Percentiles rank a stretch among this genome's conserved stretches.
Evolutionary conservation across 2,329 filamentous ascomycete species (phyloP).

Genomic region (Bipolaris zeicola): DNA sequence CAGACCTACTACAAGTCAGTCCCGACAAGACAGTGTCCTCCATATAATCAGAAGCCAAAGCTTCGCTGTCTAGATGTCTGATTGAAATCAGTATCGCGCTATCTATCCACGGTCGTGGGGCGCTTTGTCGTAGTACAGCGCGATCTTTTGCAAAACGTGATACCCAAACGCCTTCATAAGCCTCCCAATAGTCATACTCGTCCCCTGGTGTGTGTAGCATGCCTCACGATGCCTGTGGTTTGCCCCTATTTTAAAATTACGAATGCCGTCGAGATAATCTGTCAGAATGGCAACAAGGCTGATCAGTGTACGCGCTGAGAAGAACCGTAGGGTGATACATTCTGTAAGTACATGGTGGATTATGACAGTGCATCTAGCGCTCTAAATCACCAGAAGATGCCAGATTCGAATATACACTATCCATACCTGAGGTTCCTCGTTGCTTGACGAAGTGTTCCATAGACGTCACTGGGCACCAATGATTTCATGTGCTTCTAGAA

Average conservation of each 20-base stretch:
- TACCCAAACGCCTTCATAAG: conserved; percentile 7
- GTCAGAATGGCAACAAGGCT: not conserved
- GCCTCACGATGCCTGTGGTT: not conserved
- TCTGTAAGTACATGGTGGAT: not conserved
- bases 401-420: not conserved
- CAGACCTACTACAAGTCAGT: conserved; percentile 19
- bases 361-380: not conserved
- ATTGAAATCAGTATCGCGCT: not conserved
- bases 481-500: not conserved
- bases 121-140: conserved; percentile 1
- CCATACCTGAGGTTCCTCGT: not conserved
- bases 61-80: not conserved
- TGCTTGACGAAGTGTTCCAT: not conserved
- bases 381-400: not conserved
- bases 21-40: too few species aligned
- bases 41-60: not conserved
- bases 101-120: not conserved
- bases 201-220: not conserved
- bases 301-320: not conserved
- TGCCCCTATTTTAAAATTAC: not conserved
- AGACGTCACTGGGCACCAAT: not conserved
- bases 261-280: too few species aligned
- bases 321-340: not conserved
- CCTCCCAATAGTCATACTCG: conserved; percentile 1
- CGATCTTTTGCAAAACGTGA: conserved; percentile 4